Percentiles rank a stretch among this genome's conserved stretches.
These are phyloP conservation scores for Jatropha curcas DNA, from an alignment of 345 rosid genomes.

Conservation along the genomic window DNA sequence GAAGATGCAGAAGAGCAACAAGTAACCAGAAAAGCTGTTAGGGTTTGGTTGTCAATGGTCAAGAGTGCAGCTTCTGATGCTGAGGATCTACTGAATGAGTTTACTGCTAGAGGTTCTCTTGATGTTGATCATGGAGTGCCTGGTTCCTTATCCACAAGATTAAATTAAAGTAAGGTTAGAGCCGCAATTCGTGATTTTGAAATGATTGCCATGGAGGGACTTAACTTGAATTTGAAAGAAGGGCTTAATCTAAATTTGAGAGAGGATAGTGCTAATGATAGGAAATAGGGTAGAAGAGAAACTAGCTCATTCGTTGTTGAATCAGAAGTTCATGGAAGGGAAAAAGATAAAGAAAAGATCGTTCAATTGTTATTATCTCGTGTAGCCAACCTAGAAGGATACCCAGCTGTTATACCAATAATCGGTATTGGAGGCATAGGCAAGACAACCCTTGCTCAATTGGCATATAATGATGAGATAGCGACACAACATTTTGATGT, in stretches of 20 bases:
- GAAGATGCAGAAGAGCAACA: slow-evolving; percentile 22
- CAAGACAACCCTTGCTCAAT: slow-evolving; percentile 20
- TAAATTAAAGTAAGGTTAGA: not conserved
- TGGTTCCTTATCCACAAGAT: accelerated
- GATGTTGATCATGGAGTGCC: not conserved
- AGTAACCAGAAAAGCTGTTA: slow-evolving; percentile 5
- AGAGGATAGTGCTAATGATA: not conserved
- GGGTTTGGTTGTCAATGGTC: slow-evolving; percentile 15
- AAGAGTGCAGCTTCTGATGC: slow-evolving; percentile 11
- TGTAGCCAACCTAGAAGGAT: not conserved
- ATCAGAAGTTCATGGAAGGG: slow-evolving; percentile 17
- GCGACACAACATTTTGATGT: slow-evolving; percentile 10
- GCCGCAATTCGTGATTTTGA: not conserved
- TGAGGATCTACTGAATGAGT: slow-evolving; percentile 8
- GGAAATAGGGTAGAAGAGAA: not conserved
- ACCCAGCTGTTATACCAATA: not conserved
- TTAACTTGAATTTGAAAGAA: not conserved
- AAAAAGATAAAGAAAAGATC: slow-evolving; percentile 11
- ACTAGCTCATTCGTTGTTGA: slow-evolving; percentile 10
- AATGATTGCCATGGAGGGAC: not conserved
- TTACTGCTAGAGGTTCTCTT: not conserved
- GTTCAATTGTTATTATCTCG: not conserved
- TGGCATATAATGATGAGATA: slow-evolving; percentile 18
- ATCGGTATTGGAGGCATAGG: slow-evolving; percentile 22
- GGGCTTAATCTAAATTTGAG: not conserved